phyloP scores from a whole-genome alignment of 495 filamentous ascomycete species.

The Neurospora cerealis region DNA sequence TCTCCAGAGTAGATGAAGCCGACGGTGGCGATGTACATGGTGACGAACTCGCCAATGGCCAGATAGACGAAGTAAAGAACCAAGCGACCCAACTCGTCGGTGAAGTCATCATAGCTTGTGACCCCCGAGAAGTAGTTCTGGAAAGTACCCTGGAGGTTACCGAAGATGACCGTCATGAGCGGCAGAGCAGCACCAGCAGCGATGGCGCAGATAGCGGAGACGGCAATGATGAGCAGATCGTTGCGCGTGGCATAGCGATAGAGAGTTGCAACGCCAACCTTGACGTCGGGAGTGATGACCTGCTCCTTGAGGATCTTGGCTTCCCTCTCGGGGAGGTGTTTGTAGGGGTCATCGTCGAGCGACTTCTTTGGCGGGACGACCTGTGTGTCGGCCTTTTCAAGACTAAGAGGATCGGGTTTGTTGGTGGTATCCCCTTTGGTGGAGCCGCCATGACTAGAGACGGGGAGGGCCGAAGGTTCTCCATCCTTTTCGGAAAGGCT shows the following conservation, averaged over 20 bases:
- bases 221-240: conserved; percentile 62
- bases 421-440: conserved; percentile 12
- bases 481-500: conserved; percentile 18
- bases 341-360: conserved; percentile 36
- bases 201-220: conserved; percentile 59
- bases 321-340: conserved; percentile 51
- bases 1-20: conserved; percentile 94
- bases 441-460: conserved; percentile 25
- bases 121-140: conserved; percentile 46
- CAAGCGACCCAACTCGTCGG: conserved; percentile 46
- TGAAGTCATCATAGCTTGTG: conserved; percentile 45
- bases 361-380: conserved; percentile 24
- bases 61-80: conserved; percentile 89
- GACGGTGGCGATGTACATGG: conserved; percentile 70
- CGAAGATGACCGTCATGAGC: conserved; percentile 82
- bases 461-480: conserved; percentile 13
- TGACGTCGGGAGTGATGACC: conserved; percentile 55
- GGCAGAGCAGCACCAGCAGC: conserved; percentile 73
- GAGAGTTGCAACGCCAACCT: conserved; percentile 54
- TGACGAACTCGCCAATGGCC: conserved; percentile 74
- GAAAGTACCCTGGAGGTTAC: conserved; percentile 64
- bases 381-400: conserved; percentile 45
- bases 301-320: conserved; percentile 58
- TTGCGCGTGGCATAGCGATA: conserved; percentile 71
- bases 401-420: not conserved